Evolutionary conservation across 2,329 filamentous ascomycete genomes (phyloP), one percentile per base, ranked within the genome.

Genomic region (Pseudofabraea citricarpa): DNA sequence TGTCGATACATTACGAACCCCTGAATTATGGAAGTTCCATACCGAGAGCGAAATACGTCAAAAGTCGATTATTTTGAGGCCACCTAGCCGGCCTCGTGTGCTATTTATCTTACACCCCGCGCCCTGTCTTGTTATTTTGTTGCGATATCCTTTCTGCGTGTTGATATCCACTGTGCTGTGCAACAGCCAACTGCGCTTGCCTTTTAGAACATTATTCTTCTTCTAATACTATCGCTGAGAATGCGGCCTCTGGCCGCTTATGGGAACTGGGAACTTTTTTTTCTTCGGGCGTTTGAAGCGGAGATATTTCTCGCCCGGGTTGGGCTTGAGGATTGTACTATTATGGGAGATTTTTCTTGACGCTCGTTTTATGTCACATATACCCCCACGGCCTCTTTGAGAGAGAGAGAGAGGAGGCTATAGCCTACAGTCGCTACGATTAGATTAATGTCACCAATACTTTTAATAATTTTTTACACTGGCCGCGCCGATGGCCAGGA

Each of bases 91-190:
- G 35, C 21, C 35, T 37, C 35, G 35, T 22, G 35, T 22, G 10
- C 9, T 37, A 13, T 37, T 37, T 22, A 5, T n/a, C 15, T 18
- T 8, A 16, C 35, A 27, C 16, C 16, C 43, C 16, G 40, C 26
- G 16, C 26, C 7, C 31, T 45, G 32, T 24, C 19, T 26, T 26
- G 27, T 44, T 21, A 33, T 47, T 51, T 40, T 46, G 45, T 44
- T 46, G 50, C 48, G 50, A 50, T 50, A 52, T 52, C 44, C 47
- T 36, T 47, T 46, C 38, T 32, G 47, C 49, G 47, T 38, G 47
- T 49, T 47, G 45, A 51, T 52, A 53, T 49, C 45, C 44, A 36
- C 18, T 42, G 24, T 33, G 44, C 15, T 42, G 41, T 43, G 43
- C 26, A 43, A 19, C 33, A 40, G 27, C 27, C 24, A 18, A 21